phyloP scores from a whole-genome alignment of 208 protist species.

The Crithidia acanthocephali region DNA sequence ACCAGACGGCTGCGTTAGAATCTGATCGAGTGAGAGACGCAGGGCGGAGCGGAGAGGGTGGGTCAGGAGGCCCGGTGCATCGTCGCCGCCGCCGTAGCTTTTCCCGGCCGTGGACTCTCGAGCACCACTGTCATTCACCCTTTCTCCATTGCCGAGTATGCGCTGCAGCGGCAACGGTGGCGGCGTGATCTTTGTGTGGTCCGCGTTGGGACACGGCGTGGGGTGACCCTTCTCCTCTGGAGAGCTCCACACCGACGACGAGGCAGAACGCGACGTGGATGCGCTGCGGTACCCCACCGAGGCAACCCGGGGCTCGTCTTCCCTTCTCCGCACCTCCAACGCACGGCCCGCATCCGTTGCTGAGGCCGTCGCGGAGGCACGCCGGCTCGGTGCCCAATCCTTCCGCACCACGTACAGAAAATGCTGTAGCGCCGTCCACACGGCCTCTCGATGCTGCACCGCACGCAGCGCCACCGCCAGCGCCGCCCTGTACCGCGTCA shows the following conservation, averaged over 20 bases:
- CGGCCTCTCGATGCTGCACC: conserved; percentile 30
- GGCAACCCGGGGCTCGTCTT: background rate
- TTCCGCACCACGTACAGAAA: conserved; percentile 24
- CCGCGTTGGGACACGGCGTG: too few species aligned
- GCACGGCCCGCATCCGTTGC: background rate
- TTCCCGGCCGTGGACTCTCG: background rate
- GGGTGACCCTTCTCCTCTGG: too few species aligned
- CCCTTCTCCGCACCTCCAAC: background rate
- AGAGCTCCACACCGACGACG: background rate
- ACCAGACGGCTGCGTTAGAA: background rate
- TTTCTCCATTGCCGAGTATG: too few species aligned
- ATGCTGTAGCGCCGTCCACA: conserved; percentile 34
- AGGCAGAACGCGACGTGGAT: background rate
- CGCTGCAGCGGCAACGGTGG: too few species aligned
- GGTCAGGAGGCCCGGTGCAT: background rate
- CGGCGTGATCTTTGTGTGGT: too few species aligned
- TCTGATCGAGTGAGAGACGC: conserved; percentile 8
- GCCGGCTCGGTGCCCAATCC: background rate
- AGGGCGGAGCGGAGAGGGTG: conserved; percentile 2
- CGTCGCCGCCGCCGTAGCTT: background rate
- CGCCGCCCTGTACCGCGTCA: conserved; percentile 12
- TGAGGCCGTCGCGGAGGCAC: background rate
- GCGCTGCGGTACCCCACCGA: background rate
- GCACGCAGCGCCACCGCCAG: conserved; percentile 8
- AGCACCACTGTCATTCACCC: too few species aligned